Evolutionary conservation across 805 yeast genomes (phyloP).

Genomic region (Kazachstania martiniae): DNA sequence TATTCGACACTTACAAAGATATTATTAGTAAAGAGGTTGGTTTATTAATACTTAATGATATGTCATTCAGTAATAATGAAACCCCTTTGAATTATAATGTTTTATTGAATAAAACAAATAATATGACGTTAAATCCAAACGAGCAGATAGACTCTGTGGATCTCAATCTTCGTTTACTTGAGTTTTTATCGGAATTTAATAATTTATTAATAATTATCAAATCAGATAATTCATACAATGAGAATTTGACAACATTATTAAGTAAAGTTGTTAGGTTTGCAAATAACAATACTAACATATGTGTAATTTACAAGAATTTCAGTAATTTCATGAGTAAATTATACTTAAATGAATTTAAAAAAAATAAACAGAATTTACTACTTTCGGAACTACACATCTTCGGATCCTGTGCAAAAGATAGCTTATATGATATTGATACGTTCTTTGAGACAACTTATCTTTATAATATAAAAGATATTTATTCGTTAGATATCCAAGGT

Average conservation of each 20-base stretch:
- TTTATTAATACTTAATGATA: conserved; percentile 15
- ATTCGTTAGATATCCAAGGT: conserved; percentile 15
- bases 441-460: conserved; percentile 18
- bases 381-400: conserved; percentile 20
- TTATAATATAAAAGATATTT: conserved; percentile 10
- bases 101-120: conserved; percentile 8
- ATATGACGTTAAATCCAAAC: conserved; percentile 8
- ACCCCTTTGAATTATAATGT: conserved; percentile 8
- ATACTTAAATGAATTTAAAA: conserved; percentile 17
- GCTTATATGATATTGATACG: conserved; percentile 16
- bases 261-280: conserved; percentile 3
- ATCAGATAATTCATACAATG: conserved; percentile 16
- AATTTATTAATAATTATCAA: conserved; percentile 15
- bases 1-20: conserved; percentile 9
- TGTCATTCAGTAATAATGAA: background rate
- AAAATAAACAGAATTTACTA: conserved; percentile 3
- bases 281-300: conserved; percentile 8
- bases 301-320: conserved; percentile 15
- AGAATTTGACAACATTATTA: conserved; percentile 10
- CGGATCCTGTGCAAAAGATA: conserved; percentile 8
- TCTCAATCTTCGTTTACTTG: background rate
- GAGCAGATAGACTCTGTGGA: background rate
- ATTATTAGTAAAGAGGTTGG: conserved; percentile 13
- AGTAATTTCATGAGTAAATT: conserved; percentile 19
- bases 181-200: conserved; percentile 7